Conservation (phyloP, 148 eudicot genomes). For the Chenopodium berlandieri region DNA sequence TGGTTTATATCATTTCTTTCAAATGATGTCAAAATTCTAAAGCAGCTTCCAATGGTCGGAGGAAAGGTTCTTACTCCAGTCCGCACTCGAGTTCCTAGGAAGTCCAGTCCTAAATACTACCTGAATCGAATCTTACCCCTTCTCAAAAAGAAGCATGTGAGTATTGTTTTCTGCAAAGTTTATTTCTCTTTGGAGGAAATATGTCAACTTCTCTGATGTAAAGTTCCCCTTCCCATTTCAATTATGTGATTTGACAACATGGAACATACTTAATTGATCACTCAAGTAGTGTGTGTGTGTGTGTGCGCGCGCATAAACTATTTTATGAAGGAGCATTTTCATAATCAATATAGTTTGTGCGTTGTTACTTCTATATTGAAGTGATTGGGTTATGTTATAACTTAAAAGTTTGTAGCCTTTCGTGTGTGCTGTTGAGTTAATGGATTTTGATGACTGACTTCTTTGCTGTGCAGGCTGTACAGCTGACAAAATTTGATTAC, state of each 20-base stretch:
- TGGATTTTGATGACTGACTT: not conserved
- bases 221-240: no score
- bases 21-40: conserved; percentile 67
- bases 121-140: conserved; percentile 57
- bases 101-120: conserved; percentile 62
- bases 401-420: no score
- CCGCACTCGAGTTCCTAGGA: conserved; percentile 67
- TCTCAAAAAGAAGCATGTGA: conserved; percentile 65
- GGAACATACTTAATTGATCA: not conserved
- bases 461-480: conserved; percentile 67
- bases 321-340: not conserved
- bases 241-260: not conserved
- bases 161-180: conserved; percentile 19
- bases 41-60: conserved; percentile 52
- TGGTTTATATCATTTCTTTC: conserved; percentile 64
- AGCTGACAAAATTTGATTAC: conserved; percentile 84
- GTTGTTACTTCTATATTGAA: not conserved
- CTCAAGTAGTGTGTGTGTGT: not conserved
- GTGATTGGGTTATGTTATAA: not conserved
- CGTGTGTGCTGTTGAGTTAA: not conserved
- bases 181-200: not conserved
- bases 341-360: no score
- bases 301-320: not conserved
- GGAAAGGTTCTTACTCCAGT: conserved; percentile 47
- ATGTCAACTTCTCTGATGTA: not conserved